phyloP scores from a whole-genome alignment of 352 stramenopile species.

The Phytophthora tubulina region DNA sequence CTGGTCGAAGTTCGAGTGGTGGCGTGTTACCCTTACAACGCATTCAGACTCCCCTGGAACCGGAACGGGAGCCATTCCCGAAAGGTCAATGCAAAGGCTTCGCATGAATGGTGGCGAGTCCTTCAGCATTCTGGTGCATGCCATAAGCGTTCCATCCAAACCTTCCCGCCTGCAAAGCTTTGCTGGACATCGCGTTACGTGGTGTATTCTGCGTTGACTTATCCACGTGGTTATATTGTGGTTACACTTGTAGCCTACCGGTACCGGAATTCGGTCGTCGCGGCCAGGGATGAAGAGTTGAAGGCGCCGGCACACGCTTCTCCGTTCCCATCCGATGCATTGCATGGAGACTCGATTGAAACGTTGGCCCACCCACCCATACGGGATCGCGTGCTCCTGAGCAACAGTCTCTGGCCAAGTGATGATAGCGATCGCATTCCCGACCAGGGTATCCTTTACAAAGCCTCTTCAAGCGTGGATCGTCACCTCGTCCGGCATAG shows the following conservation, averaged over 20 bases:
- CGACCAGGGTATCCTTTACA: slow-evolving; percentile 28
- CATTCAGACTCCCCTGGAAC: too few relatives aligned
- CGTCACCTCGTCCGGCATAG: slow-evolving; percentile 5
- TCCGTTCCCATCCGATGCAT: slow-evolving; percentile 36
- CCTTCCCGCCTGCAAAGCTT: slow-evolving; percentile 10
- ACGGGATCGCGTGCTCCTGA: not conserved
- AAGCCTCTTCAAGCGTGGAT: slow-evolving; percentile 15
- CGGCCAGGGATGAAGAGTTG: slow-evolving; percentile 3
- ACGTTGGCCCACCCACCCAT: slow-evolving; percentile 13
- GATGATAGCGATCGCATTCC: slow-evolving; percentile 2
- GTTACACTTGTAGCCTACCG: not conserved
- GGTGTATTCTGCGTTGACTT: not conserved
- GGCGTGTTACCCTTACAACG: too few relatives aligned
- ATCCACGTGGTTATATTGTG: not conserved
- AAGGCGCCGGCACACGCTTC: slow-evolving; percentile 20
- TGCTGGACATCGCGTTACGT: slow-evolving; percentile 13
- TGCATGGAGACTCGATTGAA: not conserved
- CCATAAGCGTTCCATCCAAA: not conserved
- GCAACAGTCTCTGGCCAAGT: not conserved
- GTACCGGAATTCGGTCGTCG: slow-evolving; percentile 17
- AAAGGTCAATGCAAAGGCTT: not conserved
- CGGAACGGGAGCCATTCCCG: too few relatives aligned
- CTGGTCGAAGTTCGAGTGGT: too few relatives aligned
- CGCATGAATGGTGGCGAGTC: not conserved
- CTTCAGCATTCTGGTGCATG: not conserved